Conservation (phyloP, 805 yeast genomes). For the Lachancea sp. region DNA sequence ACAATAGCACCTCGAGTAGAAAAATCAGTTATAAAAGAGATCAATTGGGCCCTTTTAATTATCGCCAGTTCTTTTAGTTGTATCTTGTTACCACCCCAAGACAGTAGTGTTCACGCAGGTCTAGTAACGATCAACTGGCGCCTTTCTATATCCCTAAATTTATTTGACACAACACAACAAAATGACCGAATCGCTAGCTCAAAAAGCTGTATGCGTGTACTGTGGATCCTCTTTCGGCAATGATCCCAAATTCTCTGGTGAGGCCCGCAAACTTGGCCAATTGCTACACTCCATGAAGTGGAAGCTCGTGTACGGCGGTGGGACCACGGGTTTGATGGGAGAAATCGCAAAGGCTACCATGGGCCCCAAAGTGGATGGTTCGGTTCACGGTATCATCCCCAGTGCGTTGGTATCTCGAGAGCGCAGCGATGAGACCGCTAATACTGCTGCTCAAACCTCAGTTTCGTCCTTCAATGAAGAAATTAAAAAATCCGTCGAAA, state of each 20-base stretch:
- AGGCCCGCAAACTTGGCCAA: slow-evolving; percentile 56
- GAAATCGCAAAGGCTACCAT: slow-evolving; percentile 61
- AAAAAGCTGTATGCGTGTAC: slow-evolving; percentile 62
- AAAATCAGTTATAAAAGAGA: no score
- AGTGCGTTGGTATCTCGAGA: slow-evolving; percentile 71
- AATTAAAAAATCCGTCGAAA: slow-evolving; percentile 47
- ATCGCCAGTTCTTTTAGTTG: no score
- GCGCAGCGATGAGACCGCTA: slow-evolving; percentile 40
- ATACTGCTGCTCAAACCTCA: slow-evolving; percentile 26
- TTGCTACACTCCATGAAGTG: slow-evolving; percentile 51
- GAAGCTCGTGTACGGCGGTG: slow-evolving; percentile 87
- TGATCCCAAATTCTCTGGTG: slow-evolving; percentile 41
- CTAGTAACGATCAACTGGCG: no score
- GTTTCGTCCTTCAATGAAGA: slow-evolving; percentile 40
- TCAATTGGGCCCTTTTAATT: no score
- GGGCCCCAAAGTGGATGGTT: slow-evolving; percentile 40
- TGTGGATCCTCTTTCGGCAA: slow-evolving; percentile 80
- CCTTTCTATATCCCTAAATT: background rate
- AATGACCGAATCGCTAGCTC: slow-evolving; percentile 5
- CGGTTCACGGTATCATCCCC: slow-evolving; percentile 85
- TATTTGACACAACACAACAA: background rate
- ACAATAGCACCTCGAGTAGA: no score
- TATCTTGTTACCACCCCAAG: no score
- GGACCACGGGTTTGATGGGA: slow-evolving; percentile 82
- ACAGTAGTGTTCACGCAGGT: no score